Base-by-base conservation (phyloP, 306 rosid species). In the Sindora glabra region DNA sequence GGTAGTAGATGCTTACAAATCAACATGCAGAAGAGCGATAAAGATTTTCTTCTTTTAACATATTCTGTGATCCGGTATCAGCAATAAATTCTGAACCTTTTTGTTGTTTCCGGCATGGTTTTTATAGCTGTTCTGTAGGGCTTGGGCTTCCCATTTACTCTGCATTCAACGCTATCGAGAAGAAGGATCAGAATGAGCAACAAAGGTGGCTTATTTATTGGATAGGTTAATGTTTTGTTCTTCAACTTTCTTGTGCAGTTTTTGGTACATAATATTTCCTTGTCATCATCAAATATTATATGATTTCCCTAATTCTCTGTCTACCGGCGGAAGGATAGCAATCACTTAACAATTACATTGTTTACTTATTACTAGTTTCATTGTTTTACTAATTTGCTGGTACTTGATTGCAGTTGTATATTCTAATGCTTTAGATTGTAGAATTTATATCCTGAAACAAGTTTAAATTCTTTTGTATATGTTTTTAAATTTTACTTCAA, bases 101-200 rank as follows among this genome's bases (percentile, higher is more conserved):
- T 38, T 74, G 38, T 45, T 61, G 10, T n/a, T 69, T 29, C 3
- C 25, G 26, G 12, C 18, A 19, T 62, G 30, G 18, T 69, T 48
- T 39, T 56, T 57, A 55, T 63, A 79, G 85, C 56, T 83, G 83
- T 69, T 73, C 83, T 67, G 69, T 67, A 30, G 85, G 83, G 32
- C 59, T 76, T 38, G 82, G 21, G 39, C 72, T 83, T 22, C 85
- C 85, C 15, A 74, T 83, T 24, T 83, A 73, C 73, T 79, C 74
- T 6, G 76, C 89, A 6, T 79, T 83, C 38, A 83, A 83, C 64
- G 89, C 85, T 44, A 73, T 83, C 30, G 89, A 83, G 80, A 62
- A 54, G 48, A 70, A 73, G 64, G 78, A 79, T 42, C 74, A 27
- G 25, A 21, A 32, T 30, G 78, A 83, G 38, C 85, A 79, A 32